Evolutionary conservation across 2,329 filamentous ascomycete genomes (phyloP).

Genomic region (Sordariomycetes sp.): DNA sequence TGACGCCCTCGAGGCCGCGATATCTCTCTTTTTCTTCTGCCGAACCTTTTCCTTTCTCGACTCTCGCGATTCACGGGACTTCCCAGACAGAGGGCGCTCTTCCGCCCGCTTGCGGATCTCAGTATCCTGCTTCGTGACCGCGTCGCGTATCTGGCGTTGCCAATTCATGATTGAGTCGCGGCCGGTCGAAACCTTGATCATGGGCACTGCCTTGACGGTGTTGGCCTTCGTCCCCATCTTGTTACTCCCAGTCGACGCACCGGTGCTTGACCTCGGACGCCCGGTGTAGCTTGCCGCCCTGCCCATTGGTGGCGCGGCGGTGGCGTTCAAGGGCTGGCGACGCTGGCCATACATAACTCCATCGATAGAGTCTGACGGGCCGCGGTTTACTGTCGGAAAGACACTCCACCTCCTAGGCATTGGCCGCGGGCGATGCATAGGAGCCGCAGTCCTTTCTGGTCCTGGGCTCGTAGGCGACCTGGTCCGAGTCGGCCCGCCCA

Average conservation of each 20-base stretch:
- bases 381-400: background rate
- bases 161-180: background rate
- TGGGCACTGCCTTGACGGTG: constrained; percentile 5
- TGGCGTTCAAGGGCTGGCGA: background rate
- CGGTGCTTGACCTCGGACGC: background rate
- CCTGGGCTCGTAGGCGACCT: background rate
- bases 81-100: background rate
- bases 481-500: background rate
- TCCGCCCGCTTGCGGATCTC: background rate
- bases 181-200: background rate
- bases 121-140: background rate
- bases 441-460: background rate
- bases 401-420: constrained; percentile 1
- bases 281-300: background rate
- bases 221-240: constrained; percentile 4
- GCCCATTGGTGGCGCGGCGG: background rate
- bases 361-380: constrained; percentile 1
- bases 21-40: constrained; percentile 27
- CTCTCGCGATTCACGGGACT: constrained; percentile 5
- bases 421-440: background rate
- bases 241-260: background rate
- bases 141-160: background rate
- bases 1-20: constrained; percentile 21
- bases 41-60: constrained; percentile 21
- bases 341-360: constrained; percentile 1